Conservation (phyloP, 768 basidiomycete genomes). For the Epithele typhae region DNA sequence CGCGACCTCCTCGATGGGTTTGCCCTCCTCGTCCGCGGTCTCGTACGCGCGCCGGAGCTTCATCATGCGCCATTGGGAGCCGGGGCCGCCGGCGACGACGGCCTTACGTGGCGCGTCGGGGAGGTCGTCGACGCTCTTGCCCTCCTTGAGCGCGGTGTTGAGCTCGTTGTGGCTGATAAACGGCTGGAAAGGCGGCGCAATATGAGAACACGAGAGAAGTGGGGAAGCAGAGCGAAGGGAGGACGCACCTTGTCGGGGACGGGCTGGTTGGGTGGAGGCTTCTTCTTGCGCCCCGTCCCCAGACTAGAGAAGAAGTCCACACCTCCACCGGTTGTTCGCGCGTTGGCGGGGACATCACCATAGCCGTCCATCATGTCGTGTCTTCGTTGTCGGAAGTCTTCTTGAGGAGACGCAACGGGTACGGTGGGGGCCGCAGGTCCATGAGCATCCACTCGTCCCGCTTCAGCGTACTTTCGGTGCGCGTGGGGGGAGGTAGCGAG, state of each 20-base stretch:
- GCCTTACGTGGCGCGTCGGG: conserved; percentile 43
- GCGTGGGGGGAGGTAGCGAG: conserved; percentile 38
- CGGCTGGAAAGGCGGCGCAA: conserved; percentile 36
- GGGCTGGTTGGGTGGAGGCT: conserved; percentile 51
- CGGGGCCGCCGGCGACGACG: conserved; percentile 79
- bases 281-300: conserved; percentile 71
- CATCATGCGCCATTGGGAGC: conserved; percentile 98
- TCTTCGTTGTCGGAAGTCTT: conserved; percentile 38
- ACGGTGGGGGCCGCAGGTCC: conserved; percentile 23
- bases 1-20: conserved; percentile 71
- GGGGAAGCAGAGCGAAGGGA: not conserved
- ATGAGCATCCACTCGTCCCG: conserved; percentile 91
- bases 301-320: conserved; percentile 90
- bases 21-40: conserved; percentile 79
- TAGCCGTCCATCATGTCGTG: conserved; percentile 62
- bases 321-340: conserved; percentile 49
- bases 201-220: too few relatives aligned
- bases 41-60: conserved; percentile 88
- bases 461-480: conserved; percentile 47
- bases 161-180: conserved; percentile 60
- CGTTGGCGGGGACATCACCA: conserved; percentile 42
- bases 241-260: conserved; percentile 67
- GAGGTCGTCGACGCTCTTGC: conserved; percentile 33
- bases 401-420: conserved; percentile 18
- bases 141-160: conserved; percentile 52